A percentile compares a stretch with the other conserved stretches of the same genome.
Conservation (phyloP, 495 filamentous ascomycete species). For the Bacidia gigantensis region DNA sequence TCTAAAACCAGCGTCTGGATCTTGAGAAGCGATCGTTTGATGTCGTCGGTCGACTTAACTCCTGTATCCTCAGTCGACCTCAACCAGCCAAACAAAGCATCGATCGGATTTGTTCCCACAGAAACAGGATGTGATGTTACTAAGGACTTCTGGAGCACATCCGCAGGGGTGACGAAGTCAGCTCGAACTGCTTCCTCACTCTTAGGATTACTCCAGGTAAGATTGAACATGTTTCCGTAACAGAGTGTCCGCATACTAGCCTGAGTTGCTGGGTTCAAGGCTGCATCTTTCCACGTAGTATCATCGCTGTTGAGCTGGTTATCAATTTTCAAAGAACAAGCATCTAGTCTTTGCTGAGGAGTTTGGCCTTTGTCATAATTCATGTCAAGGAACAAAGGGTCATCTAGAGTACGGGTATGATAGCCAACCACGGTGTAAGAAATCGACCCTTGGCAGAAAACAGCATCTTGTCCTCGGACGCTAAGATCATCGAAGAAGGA, state of each 20-base stretch:
- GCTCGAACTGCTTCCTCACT: background rate
- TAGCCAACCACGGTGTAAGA: background rate
- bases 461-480: background rate
- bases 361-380: background rate
- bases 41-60: background rate
- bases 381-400: background rate
- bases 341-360: background rate
- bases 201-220: background rate
- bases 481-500: constrained; percentile 5
- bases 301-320: background rate
- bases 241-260: background rate
- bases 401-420: background rate
- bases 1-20: background rate
- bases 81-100: constrained; percentile 3
- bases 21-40: background rate
- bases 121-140: background rate
- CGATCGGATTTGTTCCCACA: constrained; percentile 2
- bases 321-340: background rate
- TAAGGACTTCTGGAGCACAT: background rate
- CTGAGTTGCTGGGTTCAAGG: background rate
- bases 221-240: background rate
- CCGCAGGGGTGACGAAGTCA: background rate
- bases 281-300: background rate
- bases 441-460: background rate
- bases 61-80: background rate